Evolutionary conservation across 345 rosid species (phyloP), one percentile per base, ranked within the genome.

Genomic region (Linum tenue): DNA sequence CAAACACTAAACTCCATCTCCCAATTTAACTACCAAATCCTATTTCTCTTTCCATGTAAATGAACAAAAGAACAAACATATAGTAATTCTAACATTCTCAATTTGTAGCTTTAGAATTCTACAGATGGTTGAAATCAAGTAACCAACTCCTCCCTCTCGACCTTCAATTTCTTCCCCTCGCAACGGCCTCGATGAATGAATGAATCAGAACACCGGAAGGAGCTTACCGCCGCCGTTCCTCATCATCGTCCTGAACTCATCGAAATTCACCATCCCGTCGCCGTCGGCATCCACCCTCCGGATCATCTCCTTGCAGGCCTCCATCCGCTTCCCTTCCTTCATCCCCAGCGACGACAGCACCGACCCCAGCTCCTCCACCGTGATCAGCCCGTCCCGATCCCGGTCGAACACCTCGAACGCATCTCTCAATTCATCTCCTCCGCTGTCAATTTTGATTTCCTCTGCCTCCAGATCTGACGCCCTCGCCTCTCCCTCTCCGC

Each of bases 371-470:
- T 92, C 98, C 12, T 92, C 96, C 10, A 79, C 92, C 0, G 88
- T 84, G 65, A 92, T 92, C 72, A 68, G 87, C 62, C 98, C 98
- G 56, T 92, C 97, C 0, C 96, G 92, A 37, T 89, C 85, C 16
- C 77, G 81, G 48, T 92, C 98, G 59, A 92, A 92, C 55, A 92
- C 97, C n/a, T 83, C 77, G 63, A 92, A 92, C 4, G 95, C 95
- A 58, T 92, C 97, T 72, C 65, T 85, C 90, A 92, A 92, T 3
- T 91, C 97, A 56, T 92, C 95, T 72, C 66, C 83, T 87, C 87
- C 31, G 31, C 31, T 22, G 31, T 22, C 31, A 22, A 22, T 22
- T 22, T 22, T 22, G 31, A 22, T 22, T 22, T 87, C 88, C 40
- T 81, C 86, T 66, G 82, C 95, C 56, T 77, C 86, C 12, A 15